phyloP scores from a whole-genome alignment of 2,329 filamentous ascomycete species.

The Arthroderma sp. region DNA sequence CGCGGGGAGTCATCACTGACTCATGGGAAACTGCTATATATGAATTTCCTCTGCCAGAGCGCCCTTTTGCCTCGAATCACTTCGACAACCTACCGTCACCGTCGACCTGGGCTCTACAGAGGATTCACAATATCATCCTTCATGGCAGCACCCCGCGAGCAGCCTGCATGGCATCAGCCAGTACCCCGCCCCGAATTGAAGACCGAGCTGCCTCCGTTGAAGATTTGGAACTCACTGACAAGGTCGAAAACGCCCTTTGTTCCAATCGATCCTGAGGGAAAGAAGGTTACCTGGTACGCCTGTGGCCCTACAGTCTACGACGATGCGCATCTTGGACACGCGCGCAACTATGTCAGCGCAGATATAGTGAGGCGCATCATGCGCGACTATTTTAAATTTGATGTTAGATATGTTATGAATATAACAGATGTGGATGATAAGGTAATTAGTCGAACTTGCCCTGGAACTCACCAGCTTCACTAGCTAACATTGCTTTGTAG shows the following conservation, averaged over 20 bases:
- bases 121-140: background rate
- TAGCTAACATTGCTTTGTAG: conserved; percentile 23
- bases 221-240: conserved; percentile 70
- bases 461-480: background rate
- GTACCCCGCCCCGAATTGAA: conserved; percentile 22
- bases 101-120: background rate
- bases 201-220: conserved; percentile 44
- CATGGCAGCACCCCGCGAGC: conserved; percentile 26
- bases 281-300: conserved; percentile 71
- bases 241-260: conserved; percentile 61
- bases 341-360: conserved; percentile 79
- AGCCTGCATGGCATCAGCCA: conserved; percentile 37
- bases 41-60: conserved; percentile 4
- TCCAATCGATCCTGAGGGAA: conserved; percentile 54
- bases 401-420: conserved; percentile 84
- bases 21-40: background rate
- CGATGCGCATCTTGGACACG: conserved; percentile 70
- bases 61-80: conserved; percentile 1
- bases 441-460: conserved; percentile 28
- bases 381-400: conserved; percentile 68
- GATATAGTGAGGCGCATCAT: conserved; percentile 79
- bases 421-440: conserved; percentile 77
- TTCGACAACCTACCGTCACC: conserved; percentile 4
- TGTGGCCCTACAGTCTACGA: conserved; percentile 82
- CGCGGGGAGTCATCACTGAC: background rate